phyloP scores from a whole-genome alignment of 371 early-diverging fungal species.

The Chytridium lagenaria region DNA sequence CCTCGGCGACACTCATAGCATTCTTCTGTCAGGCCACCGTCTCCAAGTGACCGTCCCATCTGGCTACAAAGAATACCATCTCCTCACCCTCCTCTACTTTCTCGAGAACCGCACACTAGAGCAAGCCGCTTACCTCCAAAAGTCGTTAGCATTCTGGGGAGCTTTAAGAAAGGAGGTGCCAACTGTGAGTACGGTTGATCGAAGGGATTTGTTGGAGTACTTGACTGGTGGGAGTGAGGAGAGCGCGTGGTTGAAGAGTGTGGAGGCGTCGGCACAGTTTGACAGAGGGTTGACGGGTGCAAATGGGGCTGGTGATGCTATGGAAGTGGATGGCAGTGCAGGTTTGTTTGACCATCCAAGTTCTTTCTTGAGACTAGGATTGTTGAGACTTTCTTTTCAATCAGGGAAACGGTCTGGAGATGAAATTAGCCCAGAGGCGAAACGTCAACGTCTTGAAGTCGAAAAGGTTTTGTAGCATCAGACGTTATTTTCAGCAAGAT shows the following conservation, averaged over 20 bases:
- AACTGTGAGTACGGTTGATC: constrained; percentile 75
- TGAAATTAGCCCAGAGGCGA: too few species aligned
- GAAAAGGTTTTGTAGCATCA: too few species aligned
- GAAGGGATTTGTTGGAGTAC: constrained; percentile 73
- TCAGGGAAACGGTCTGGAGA: too few species aligned
- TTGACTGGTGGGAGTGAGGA: constrained; percentile 61
- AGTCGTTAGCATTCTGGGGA: constrained; percentile 60
- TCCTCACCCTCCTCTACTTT: constrained; percentile 80
- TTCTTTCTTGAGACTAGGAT: too few species aligned
- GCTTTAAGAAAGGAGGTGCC: constrained; percentile 48
- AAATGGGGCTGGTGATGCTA: too few species aligned
- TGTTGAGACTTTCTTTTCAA: too few species aligned
- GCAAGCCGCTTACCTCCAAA: constrained; percentile 75
- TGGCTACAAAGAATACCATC: constrained; percentile 60
- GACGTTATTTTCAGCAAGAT: too few species aligned
- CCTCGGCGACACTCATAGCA: constrained; percentile 5
- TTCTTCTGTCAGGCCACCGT: background rate
- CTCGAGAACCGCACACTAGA: constrained; percentile 67
- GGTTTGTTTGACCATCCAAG: too few species aligned
- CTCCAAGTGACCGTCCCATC: constrained; percentile 14
- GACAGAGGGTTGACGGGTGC: too few species aligned
- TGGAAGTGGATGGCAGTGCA: too few species aligned
- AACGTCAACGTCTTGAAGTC: too few species aligned
- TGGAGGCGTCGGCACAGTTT: background rate
- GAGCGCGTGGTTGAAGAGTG: background rate